Evolutionary conservation across 2,329 filamentous ascomycete genomes (phyloP).

Genomic region (Colletotrichum agaves): DNA sequence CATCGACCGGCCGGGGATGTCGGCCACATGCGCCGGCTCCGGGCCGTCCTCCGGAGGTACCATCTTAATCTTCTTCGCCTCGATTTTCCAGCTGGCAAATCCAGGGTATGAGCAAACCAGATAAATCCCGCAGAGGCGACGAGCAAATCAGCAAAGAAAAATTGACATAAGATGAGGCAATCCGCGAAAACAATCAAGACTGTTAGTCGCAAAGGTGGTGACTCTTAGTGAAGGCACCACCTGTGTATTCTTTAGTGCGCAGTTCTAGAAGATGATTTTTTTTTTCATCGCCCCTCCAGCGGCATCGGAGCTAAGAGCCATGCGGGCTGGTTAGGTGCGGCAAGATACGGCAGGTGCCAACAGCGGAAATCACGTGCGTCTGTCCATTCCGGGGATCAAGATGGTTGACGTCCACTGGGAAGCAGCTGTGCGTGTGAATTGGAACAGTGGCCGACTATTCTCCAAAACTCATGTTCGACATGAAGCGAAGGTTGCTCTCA

Average conservation of each 20-base stretch:
- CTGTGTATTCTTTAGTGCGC: slow-evolving; percentile 14
- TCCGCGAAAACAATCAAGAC: not conserved
- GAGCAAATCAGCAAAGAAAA: no score
- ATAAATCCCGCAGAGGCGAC: no score
- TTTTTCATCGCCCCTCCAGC: slow-evolving; percentile 34
- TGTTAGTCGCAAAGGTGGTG: not conserved
- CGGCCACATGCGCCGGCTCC: slow-evolving; percentile 40
- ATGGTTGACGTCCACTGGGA: not conserved
- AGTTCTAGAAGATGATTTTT: slow-evolving; percentile 24
- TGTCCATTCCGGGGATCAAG: not conserved
- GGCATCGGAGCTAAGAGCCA: slow-evolving; percentile 34
- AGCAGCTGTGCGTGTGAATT: not conserved
- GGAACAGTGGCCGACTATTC: not conserved
- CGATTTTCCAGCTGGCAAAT: not conserved
- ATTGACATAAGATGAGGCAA: no score
- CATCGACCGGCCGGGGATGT: slow-evolving; percentile 52
- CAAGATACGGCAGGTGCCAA: slow-evolving; percentile 2
- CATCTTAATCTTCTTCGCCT: slow-evolving; percentile 12
- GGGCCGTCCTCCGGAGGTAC: slow-evolving; percentile 24
- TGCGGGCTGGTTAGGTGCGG: slow-evolving; percentile 2
- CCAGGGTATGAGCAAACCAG: no score
- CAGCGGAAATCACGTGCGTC: slow-evolving; percentile 24
- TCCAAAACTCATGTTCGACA: not conserved
- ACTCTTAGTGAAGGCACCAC: slow-evolving; percentile 8
- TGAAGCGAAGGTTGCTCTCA: no score